Evolutionary conservation across 2,329 filamentous ascomycete genomes (phyloP).

Genomic region (Davidsoniella virescens): DNA sequence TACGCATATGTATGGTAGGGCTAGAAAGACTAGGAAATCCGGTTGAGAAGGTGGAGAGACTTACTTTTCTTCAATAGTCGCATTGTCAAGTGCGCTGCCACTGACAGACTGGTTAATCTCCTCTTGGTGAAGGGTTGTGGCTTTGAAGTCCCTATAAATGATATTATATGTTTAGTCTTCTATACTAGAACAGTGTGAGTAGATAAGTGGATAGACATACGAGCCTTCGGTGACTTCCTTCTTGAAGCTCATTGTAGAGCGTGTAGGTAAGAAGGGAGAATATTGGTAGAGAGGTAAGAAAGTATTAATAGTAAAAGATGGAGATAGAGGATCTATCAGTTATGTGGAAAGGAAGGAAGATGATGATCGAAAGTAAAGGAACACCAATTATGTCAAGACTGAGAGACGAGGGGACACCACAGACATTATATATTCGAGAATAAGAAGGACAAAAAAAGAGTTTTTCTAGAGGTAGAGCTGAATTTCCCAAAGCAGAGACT

Average conservation of each 20-base stretch:
- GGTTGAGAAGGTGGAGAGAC: slow-evolving; percentile 11
- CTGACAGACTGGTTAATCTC: neutral
- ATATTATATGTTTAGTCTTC: neutral
- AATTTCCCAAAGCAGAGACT: too few relatives aligned
- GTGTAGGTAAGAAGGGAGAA: neutral
- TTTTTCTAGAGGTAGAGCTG: too few relatives aligned
- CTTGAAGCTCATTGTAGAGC: slow-evolving; percentile 2
- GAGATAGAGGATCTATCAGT: too few relatives aligned
- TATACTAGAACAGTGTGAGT: neutral
- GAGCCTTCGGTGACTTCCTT: neutral
- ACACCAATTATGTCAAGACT: too few relatives aligned
- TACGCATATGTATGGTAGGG: neutral
- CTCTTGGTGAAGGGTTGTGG: slow-evolving; percentile 13
- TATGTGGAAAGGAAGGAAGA: too few relatives aligned
- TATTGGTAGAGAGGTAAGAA: neutral
- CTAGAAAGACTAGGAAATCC: neutral
- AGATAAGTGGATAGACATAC: neutral
- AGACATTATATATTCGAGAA: too few relatives aligned
- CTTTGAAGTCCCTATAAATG: slow-evolving; percentile 1
- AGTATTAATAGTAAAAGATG: neutral
- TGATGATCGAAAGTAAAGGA: too few relatives aligned
- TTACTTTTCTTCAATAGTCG: slow-evolving; percentile 29
- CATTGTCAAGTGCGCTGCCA: slow-evolving; percentile 15
- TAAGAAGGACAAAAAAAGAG: too few relatives aligned
- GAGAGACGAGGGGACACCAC: too few relatives aligned